Evolutionary conservation across 257 asterid genomes (phyloP).

Genomic region (Anisodus tanguticus): DNA sequence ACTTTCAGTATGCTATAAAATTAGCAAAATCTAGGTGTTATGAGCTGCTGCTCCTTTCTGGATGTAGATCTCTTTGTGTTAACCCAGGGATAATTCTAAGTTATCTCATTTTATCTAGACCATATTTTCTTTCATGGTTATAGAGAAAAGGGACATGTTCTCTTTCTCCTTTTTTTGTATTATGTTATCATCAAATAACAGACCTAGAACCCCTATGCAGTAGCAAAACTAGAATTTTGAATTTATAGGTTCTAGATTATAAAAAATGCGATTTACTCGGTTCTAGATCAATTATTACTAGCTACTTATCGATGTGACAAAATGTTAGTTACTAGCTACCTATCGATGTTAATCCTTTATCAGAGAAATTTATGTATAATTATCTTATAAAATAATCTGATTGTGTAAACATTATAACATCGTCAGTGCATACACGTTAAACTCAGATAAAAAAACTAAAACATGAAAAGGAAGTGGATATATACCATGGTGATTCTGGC

Average conservation of each 20-base stretch:
- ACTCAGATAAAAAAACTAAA: background rate
- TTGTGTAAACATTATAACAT: background rate
- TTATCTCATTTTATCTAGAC: too few relatives aligned
- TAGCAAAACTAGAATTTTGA: too few relatives aligned
- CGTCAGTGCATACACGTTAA: background rate
- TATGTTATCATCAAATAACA: too few relatives aligned
- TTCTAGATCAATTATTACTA: background rate
- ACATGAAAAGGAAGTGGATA: background rate
- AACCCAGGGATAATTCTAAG: too few relatives aligned
- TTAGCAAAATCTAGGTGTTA: background rate
- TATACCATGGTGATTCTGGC: constrained; percentile 67
- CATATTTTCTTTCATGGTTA: too few relatives aligned
- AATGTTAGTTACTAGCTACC: background rate
- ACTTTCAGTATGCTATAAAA: background rate
- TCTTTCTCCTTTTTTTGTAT: too few relatives aligned
- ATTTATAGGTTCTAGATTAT: background rate
- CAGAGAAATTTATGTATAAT: background rate
- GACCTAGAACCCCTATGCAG: too few relatives aligned
- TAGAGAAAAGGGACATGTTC: too few relatives aligned
- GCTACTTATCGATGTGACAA: background rate
- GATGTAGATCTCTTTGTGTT: too few relatives aligned
- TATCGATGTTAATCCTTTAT: background rate
- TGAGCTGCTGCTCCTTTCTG: background rate
- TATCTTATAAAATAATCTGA: background rate
- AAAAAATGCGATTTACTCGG: background rate